phyloP scores from a whole-genome alignment of 2,329 filamentous ascomycete genomes.

The Epicoccum nigrum region DNA sequence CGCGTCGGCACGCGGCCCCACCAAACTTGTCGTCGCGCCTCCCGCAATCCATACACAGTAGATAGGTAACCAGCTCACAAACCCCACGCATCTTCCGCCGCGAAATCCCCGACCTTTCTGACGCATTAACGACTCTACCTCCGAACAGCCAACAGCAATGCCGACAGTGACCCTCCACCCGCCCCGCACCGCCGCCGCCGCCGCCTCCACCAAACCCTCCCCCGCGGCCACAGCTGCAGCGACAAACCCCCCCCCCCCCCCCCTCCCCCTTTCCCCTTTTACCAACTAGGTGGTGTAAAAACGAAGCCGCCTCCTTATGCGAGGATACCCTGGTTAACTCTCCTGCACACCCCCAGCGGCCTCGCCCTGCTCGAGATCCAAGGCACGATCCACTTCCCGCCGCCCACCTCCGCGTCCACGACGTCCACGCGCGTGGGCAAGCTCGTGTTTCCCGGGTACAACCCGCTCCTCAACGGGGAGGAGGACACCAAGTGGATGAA shows the following conservation, averaged over 20 bases:
- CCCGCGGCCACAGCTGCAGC: conserved; percentile 15
- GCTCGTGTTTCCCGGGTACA: conserved; percentile 79
- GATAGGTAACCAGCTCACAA: too few species aligned
- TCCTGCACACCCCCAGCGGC: conserved; percentile 87
- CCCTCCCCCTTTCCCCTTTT: too few species aligned
- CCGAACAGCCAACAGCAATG: conserved; percentile 25
- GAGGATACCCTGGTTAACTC: too few species aligned
- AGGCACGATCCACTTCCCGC: conserved; percentile 78
- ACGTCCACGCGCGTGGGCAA: conserved; percentile 69
- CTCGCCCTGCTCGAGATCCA: conserved; percentile 92
- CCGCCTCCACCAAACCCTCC: too few species aligned
- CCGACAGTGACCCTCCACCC: conserved; percentile 39
- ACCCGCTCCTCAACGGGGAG: conserved; percentile 52
- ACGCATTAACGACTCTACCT: not conserved
- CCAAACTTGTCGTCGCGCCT: conserved; percentile 1
- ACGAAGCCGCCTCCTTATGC: too few species aligned
- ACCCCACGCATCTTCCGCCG: too few species aligned
- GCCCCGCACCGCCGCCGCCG: too few species aligned
- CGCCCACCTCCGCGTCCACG: conserved; percentile 32
- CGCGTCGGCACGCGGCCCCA: conserved; percentile 19
- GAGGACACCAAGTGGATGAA: conserved; percentile 83
- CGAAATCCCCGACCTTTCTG: too few species aligned
- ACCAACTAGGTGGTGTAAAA: too few species aligned
- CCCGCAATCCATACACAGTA: too few species aligned
- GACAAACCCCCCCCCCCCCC: conserved; percentile 71